Evolutionary conservation across 305 asterid species (phyloP).

Genomic region (Plantago lanceolata): DNA sequence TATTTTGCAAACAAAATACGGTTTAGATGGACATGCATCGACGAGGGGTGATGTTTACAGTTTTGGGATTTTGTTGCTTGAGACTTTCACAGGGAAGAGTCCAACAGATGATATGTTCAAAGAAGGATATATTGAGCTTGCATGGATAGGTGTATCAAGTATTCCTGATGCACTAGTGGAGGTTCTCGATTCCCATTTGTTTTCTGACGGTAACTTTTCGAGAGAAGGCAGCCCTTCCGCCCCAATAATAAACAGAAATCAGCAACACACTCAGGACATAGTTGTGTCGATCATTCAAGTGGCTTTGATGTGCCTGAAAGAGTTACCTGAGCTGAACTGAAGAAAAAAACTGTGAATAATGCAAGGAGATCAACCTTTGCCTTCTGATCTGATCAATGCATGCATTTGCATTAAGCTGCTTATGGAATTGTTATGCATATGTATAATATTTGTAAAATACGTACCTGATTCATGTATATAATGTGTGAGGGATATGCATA

Average conservation of each 20-base stretch:
- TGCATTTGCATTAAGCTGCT: neutral
- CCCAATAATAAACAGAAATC: neutral
- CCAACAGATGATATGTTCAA: conserved; percentile 36
- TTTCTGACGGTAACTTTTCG: neutral
- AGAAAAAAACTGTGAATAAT: neutral
- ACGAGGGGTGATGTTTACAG: conserved; percentile 39
- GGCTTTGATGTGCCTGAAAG: conserved; percentile 35
- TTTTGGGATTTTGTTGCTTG: conserved; percentile 40
- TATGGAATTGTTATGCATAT: too few relatives aligned
- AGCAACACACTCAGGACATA: conserved; percentile 1
- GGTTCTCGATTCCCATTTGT: conserved; percentile 31
- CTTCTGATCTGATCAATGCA: neutral
- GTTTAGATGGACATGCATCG: conserved; percentile 35
- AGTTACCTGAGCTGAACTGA: conserved; percentile 26
- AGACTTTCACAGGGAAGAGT: conserved; percentile 43
- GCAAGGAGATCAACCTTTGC: neutral
- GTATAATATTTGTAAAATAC: too few relatives aligned
- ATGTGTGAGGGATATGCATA: too few relatives aligned
- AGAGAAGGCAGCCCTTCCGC: conserved; percentile 21
- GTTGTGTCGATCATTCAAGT: conserved; percentile 25
- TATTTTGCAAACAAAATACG: conserved; percentile 35
- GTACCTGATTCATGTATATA: too few relatives aligned
- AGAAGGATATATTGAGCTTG: conserved; percentile 32
- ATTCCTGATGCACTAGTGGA: conserved; percentile 31
- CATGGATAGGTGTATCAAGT: conserved; percentile 33